Evolutionary conservation across 257 asterid genomes (phyloP).

Genomic region (Striga asiatica): DNA sequence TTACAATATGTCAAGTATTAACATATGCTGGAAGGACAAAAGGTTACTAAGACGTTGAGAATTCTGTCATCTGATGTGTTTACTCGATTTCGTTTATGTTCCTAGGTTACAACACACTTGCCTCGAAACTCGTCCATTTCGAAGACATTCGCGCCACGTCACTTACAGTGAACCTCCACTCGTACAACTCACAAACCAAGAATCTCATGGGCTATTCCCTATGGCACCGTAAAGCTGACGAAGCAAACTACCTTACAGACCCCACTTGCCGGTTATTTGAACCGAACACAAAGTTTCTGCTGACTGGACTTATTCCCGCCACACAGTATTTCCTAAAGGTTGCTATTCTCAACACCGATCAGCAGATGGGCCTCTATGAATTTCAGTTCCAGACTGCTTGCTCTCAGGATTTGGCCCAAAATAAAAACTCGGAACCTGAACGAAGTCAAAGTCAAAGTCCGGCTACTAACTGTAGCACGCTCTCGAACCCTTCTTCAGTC

Average conservation of each 20-base stretch:
- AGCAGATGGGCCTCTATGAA: conserved; percentile 44
- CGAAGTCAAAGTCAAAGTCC: conserved; percentile 55
- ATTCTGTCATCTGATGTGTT: conserved; percentile 7
- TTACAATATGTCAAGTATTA: background rate
- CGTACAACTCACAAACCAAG: conserved; percentile 17
- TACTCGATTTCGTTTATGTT: background rate
- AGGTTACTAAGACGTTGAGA: too few species aligned
- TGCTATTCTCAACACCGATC: conserved; percentile 27
- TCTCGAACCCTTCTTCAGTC: conserved; percentile 74
- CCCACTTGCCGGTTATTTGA: conserved; percentile 52
- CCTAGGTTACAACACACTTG: conserved; percentile 32
- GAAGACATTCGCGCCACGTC: conserved; percentile 44
- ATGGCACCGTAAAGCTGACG: conserved; percentile 65
- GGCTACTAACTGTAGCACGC: conserved; percentile 58
- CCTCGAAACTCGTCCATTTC: conserved; percentile 42
- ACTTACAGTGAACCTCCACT: conserved; percentile 23
- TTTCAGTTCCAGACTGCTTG: conserved; percentile 30
- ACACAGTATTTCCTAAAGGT: conserved; percentile 57
- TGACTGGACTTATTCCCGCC: conserved; percentile 42
- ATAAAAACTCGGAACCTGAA: conserved; percentile 35
- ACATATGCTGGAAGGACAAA: background rate
- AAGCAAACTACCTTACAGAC: conserved; percentile 39
- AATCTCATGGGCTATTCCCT: conserved; percentile 22
- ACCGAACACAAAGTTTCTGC: conserved; percentile 38
- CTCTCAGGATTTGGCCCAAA: conserved; percentile 18